Conservation (phyloP, 225 moss, liverwort and hornwort genomes). For the Antitrichia curtipendula region DNA sequence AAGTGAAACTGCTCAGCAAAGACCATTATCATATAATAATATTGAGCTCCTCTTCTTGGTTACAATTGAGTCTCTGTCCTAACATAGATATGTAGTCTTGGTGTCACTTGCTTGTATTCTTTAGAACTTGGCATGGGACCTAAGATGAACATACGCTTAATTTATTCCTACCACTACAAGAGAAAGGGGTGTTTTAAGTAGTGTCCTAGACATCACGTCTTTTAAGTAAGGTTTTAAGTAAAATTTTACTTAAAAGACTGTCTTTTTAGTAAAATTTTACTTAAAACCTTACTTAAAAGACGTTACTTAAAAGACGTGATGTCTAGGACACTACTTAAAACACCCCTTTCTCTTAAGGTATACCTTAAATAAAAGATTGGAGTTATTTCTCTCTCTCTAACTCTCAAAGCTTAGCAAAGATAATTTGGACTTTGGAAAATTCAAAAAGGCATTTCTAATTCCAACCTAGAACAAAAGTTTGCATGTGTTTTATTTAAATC, state of each 20-base stretch:
- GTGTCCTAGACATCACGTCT: too few relatives aligned
- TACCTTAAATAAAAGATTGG: not conserved
- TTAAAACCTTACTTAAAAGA: too few relatives aligned
- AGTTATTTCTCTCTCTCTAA: not conserved
- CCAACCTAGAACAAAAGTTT: not conserved
- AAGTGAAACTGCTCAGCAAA: not conserved
- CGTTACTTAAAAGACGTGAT: too few relatives aligned
- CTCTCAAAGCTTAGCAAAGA: not conserved
- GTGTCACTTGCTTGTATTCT: not conserved
- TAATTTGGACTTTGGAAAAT: not conserved
- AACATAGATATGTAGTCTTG: not conserved
- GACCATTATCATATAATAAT: too few relatives aligned
- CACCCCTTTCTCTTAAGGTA: too few relatives aligned
- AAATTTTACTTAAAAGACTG: too few relatives aligned
- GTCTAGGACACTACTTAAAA: too few relatives aligned
- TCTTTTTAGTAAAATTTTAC: too few relatives aligned
- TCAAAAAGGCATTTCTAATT: not conserved
- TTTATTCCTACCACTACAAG: not conserved
- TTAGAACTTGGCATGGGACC: accelerated
- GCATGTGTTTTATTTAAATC: too few relatives aligned
- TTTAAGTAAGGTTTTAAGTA: too few relatives aligned
- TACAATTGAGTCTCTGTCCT: not conserved
- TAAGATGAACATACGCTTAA: not conserved
- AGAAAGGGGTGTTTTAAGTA: too few relatives aligned
- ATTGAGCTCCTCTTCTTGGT: not conserved